phyloP scores from a whole-genome alignment of 192 early-diverging fungal genomes.

The Mortierella claussenii region DNA sequence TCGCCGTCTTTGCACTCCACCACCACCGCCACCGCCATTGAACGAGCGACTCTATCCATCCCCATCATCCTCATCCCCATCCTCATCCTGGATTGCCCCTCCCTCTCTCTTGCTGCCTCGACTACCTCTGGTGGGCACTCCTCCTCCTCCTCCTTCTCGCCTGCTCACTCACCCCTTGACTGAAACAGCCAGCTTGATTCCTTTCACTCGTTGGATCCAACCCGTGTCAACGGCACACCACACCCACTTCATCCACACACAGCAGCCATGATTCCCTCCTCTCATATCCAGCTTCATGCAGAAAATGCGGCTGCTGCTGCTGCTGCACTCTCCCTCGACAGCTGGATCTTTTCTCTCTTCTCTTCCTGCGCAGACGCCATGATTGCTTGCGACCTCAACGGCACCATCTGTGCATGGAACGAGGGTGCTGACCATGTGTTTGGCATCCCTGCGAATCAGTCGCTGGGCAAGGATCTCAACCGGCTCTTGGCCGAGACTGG shows the following conservation, averaged over 20 bases:
- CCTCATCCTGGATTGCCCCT: too few relatives aligned
- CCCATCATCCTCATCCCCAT: too few relatives aligned
- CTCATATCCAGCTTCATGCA: background rate
- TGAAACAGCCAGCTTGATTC: background rate
- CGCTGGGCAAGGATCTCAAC: constrained; percentile 40
- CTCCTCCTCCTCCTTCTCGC: background rate
- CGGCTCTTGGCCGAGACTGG: background rate
- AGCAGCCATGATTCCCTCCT: constrained; percentile 10
- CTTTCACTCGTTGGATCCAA: background rate
- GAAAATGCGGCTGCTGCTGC: background rate
- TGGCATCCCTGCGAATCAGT: constrained; percentile 28
- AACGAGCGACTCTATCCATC: too few relatives aligned
- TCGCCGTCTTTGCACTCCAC: too few relatives aligned
- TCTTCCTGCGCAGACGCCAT: constrained; percentile 33
- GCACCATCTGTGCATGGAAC: constrained; percentile 37
- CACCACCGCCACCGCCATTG: too few relatives aligned
- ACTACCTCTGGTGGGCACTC: too few relatives aligned
- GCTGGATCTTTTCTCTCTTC: constrained; percentile 37
- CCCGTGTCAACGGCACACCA: background rate
- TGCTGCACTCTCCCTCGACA: constrained; percentile 10
- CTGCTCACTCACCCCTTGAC: background rate
- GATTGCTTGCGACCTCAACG: constrained; percentile 38
- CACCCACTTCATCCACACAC: background rate
- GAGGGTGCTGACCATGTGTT: constrained; percentile 24
- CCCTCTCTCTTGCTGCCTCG: too few relatives aligned